Evolutionary conservation across 768 basidiomycete species (phyloP), one percentile per base, ranked within the genome.

Genomic region (Lactarius vividus): DNA sequence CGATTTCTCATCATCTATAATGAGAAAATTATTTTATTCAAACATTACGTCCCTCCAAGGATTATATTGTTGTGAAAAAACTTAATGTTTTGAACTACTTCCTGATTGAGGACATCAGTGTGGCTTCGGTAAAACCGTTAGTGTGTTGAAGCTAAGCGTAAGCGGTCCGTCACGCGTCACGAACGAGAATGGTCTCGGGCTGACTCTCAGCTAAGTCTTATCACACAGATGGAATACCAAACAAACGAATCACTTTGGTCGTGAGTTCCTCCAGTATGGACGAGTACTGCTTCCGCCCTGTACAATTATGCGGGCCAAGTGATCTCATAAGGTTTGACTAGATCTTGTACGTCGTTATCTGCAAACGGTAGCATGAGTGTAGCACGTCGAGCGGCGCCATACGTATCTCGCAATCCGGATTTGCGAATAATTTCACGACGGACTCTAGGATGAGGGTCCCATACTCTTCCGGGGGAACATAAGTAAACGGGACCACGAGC

Each of bases 351-450:
- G n/a, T n/a, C n/a, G n/a, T 88, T 93, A 44, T 94, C 94, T 8
- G 84, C 87, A 72, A 93, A 98, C 62, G 85, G 79, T 37, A 99
- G 78, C 62, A 88, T 87, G 61, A 98, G 62, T 85, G 79, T 37
- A 99, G 78, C 62, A 88, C 87, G 61, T 98, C 95, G 18, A 98
- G 82, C 57, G 98, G 77, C 5, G 94, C 96, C 90, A 99, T 96
- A 35, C 97, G 84, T 26, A 88, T 93, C 1, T 94, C 95, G 54
- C 97, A 84, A 75, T 99, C 97, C 0, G 95, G 91, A 70, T 89
- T 96, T 1, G 89, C 84, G 71, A 83, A 98, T 42, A 98, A 81
- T 74, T 89, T 92, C 49, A 94, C 82, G 2, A 99, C 80, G 0
- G 96, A 93, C 8, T 83, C 83, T 1, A 96, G 75, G 16, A 98